Evolutionary conservation across 2,329 filamentous ascomycete species (phyloP).

Genomic region (Stylonectria norvegica): DNA sequence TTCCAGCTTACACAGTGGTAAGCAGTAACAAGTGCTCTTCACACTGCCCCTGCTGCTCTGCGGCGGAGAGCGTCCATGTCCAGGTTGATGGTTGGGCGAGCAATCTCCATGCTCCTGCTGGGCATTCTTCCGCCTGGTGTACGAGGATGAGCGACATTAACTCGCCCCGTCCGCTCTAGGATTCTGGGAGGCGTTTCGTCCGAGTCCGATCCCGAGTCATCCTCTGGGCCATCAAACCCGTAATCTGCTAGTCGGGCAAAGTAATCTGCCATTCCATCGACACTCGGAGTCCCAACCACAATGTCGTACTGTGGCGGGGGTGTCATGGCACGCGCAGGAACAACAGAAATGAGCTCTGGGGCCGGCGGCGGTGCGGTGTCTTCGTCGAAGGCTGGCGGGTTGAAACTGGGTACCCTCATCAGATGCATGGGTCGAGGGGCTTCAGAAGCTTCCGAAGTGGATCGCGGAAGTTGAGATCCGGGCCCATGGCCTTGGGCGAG

Average conservation of each 20-base stretch:
- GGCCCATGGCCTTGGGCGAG: constrained; percentile 33
- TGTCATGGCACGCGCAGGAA: constrained; percentile 52
- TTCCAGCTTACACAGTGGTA: no score
- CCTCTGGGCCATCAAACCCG: constrained; percentile 44
- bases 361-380: constrained; percentile 47
- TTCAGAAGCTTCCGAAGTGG: constrained; percentile 5
- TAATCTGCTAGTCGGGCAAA: constrained; percentile 77
- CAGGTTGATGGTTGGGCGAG: constrained; percentile 34
- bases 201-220: constrained; percentile 39
- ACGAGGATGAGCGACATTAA: constrained; percentile 56
- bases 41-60: constrained; percentile 24
- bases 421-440: constrained; percentile 76
- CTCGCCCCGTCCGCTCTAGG: constrained; percentile 49
- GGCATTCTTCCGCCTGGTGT: constrained; percentile 53
- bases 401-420: constrained; percentile 78
- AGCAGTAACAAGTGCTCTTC: constrained; percentile 20
- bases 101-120: constrained; percentile 55
- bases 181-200: constrained; percentile 46
- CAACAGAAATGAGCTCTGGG: constrained; percentile 23
- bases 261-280: constrained; percentile 77
- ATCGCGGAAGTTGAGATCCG: not conserved
- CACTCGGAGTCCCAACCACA: constrained; percentile 66
- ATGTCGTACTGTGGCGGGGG: constrained; percentile 82
- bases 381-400: constrained; percentile 82
- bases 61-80: constrained; percentile 23